Base-by-base conservation (phyloP, 2,329 filamentous ascomycete genomes). In the Trichoderma oligosporum region DNA sequence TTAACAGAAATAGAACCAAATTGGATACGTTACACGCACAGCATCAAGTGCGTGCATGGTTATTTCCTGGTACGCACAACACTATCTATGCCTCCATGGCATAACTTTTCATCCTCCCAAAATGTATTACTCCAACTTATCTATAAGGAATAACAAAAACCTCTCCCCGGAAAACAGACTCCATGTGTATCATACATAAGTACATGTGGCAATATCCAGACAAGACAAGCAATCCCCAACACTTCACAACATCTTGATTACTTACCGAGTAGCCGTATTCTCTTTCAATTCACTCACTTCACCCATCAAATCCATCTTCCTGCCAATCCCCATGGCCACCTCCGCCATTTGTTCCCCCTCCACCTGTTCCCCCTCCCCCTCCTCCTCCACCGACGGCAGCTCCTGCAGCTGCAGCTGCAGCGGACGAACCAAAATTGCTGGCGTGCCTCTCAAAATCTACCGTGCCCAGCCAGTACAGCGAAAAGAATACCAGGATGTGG, bases 401-500 rank as follows among this genome's bases (percentile, higher is more conserved):
- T 29, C 70, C 76, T 7, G 70, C 77, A 57, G 73, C 77, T 29
- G 73, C 78, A 7, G 70, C 74, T 9, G 71, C 73, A 2, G 73
- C 73, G 27, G 73, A 70, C 58, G 80, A 77, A 46, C 82, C 79
- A 52, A 86, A 72, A 61, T 79, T 76, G 63, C 78, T 81, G 45
- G 80, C 79, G 67, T 87, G 82, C 64, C 79, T 70, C 68, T 86
- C 85, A 31, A 84, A 80, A 65, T 90, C 84, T 27, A 78, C 76
- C 3, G 83, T 82, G 59, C 89, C 89, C 68, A 91, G 84, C 83
- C 86, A 92, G 73, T 93, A 97, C 60, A 97, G 76, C 72, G 91
- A 88, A 64, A 87, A 78, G 68, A 99, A 94, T 2, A 97, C 86
- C 46, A 99, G 75, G 42, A 97, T 68, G 75, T 99, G 94, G 63